Evolutionary conservation across 2,329 filamentous ascomycete genomes (phyloP).

Genomic region (Clathrospora elynae): DNA sequence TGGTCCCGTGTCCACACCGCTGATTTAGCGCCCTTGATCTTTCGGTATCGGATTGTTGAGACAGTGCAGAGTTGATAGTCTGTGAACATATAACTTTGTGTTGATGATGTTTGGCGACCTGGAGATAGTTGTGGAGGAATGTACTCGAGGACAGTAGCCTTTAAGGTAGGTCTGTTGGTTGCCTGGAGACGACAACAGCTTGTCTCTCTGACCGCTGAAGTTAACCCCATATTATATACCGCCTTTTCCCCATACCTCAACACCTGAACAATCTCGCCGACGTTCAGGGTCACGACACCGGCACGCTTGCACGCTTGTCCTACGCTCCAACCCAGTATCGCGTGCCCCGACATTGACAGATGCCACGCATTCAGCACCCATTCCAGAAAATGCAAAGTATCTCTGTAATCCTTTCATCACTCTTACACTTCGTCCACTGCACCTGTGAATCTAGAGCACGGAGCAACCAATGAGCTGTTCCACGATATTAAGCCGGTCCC

Average conservation of each 20-base stretch:
- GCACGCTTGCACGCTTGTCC: conserved; percentile 4
- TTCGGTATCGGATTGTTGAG: not conserved
- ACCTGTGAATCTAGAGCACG: not conserved
- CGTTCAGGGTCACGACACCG: conserved; percentile 2
- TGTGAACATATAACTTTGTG: conserved; percentile 3
- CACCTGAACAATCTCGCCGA: conserved; percentile 5
- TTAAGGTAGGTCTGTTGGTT: not conserved
- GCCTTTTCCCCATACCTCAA: conserved; percentile 1
- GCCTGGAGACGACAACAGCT: not conserved
- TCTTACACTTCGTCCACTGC: conserved; percentile 1
- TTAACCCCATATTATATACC: conserved; percentile 5
- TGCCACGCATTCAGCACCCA: no score
- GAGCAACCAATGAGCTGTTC: not conserved
- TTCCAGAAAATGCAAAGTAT: not conserved
- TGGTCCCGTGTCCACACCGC: conserved; percentile 12
- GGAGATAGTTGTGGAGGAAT: not conserved
- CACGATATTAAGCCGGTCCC: not conserved
- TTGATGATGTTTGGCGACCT: not conserved
- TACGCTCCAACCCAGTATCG: not conserved
- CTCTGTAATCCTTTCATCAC: conserved; percentile 3
- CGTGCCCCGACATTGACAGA: conserved; percentile 5
- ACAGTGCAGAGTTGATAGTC: conserved; percentile 4
- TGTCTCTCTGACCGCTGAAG: conserved; percentile 3
- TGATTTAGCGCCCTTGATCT: not conserved
- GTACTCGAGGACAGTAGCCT: not conserved